Evolutionary conservation across 2,329 filamentous ascomycete species (phyloP), one percentile per base, ranked within the genome.

Genomic region (Parastagonospora nodorum): DNA sequence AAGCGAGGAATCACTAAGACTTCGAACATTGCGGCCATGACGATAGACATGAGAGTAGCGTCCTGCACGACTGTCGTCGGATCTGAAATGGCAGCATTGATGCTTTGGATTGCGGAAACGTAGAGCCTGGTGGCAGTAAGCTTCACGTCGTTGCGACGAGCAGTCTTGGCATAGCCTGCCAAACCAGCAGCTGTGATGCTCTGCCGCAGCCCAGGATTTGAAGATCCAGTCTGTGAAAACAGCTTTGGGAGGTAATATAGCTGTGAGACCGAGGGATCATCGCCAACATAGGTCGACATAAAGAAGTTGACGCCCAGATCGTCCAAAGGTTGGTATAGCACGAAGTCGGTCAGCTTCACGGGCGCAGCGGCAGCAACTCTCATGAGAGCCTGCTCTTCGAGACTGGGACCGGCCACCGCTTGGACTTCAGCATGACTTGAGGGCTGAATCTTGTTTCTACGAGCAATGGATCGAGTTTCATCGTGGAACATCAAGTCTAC

Each of bases 401-500:
- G 10, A 36, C 15, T 37, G 43, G n/a, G 5, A 10, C 19, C 30
- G 14, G 12, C 43, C 14, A 14, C 15, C 29, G 42, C 4, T 42
- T 27, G 30, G 40, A 8, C 11, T 41, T 45, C 8, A 12, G 30
- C n/a, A 9, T 28, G 27, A n/a, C 45, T 27, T 4, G 16, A 28
- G 8, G 30, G 28, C 9, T 37, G 48, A 14, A 42, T 29, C 28
- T 48, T 56, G 39, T 51, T 57, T 32, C 61, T 67, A 12, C 50
- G 60, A 9, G 53, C 47, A 11, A 68, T 54, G 29, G 60, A 55
- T 8, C 44, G 45, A 36, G 57, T 69, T 42, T 69, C 61, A 27
- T 71, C 63, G 30, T 61, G 61, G 40, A 70, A 69, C 54, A 68
- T 57, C 8, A 71, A 54, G 43, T 69, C 67, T 9, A 60, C 42